These are phyloP conservation scores for Sparassis latifolia DNA, from an alignment of 1,284 basidiomycete genomes.

Conservation along the genomic window DNA sequence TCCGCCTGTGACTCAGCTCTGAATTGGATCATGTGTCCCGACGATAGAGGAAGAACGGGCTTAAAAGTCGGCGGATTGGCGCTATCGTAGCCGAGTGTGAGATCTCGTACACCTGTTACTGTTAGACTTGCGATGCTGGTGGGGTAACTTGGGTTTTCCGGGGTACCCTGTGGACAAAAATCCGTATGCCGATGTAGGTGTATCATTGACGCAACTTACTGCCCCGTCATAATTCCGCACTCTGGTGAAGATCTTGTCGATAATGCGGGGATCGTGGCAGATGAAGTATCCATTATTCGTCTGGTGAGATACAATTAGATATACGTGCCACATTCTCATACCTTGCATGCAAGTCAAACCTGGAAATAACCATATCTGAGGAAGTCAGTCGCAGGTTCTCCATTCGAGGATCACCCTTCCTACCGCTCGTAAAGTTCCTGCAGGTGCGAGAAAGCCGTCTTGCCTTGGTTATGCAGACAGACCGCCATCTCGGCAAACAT, in stretches of 20 bases:
- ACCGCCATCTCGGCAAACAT: slow-evolving; percentile 63
- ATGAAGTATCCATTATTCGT: slow-evolving; percentile 81
- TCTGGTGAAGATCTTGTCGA: slow-evolving; percentile 60
- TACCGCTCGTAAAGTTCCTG: slow-evolving; percentile 61
- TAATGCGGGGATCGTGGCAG: slow-evolving; percentile 55
- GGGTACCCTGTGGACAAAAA: slow-evolving; percentile 10
- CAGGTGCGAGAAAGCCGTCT: slow-evolving; percentile 51
- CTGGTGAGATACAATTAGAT: slow-evolving; percentile 27
- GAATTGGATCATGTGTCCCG: slow-evolving; percentile 83
- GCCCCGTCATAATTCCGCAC: slow-evolving; percentile 49
- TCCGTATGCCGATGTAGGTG: too few species aligned
- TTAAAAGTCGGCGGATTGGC: slow-evolving; percentile 57
- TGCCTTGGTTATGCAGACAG: slow-evolving; percentile 41
- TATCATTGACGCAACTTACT: slow-evolving; percentile 24
- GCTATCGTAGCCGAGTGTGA: slow-evolving; percentile 72
- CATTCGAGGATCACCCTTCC: slow-evolving; percentile 6
- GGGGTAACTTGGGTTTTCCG: slow-evolving; percentile 44
- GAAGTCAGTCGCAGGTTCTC: slow-evolving; percentile 3
- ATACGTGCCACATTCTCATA: not conserved
- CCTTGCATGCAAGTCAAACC: slow-evolving; percentile 26
- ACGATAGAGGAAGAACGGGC: slow-evolving; percentile 65
- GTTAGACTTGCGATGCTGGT: slow-evolving; percentile 49
- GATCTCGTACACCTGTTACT: slow-evolving; percentile 61
- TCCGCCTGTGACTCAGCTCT: slow-evolving; percentile 40
- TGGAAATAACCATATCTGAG: slow-evolving; percentile 49